Base-by-base conservation (phyloP, 2,329 filamentous ascomycete genomes). In the Colletotrichum brevisporum region DNA sequence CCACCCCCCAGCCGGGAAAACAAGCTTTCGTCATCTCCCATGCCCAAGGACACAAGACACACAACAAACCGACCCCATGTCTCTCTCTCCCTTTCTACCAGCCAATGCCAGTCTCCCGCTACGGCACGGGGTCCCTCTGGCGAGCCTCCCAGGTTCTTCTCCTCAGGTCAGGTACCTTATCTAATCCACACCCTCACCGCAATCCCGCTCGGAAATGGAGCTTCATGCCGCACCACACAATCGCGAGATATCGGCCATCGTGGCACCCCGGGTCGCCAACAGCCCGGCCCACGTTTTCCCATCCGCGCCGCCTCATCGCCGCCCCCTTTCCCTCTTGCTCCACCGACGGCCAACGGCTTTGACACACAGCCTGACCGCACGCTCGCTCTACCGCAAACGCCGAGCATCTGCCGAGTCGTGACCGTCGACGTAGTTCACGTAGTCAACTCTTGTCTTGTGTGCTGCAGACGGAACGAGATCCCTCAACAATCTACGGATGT, bases 21-120 rank as follows among this genome's bases (percentile, higher is more conserved):
- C 61, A 69, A 69, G 66, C 66, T 69, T 69, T 69, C 53, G 50
- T 50, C 31, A 66, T 47, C 36, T 18, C 55, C 50, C 48, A 50
- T 66, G 21, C 41, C 54, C 36, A 21, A 41, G 39, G 45, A 39
- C 53, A 24, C 53, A 27, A 36, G 31, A 36, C 31, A 36, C 31
- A 36, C 31, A 58, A 39, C 48, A 31, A 31, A 36, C 21, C 50
- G 51, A 47, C 47, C 50, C 63, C 63, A 57, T 66, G 55, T 47
- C 59, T 41, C 27, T 27, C 50, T 62, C 18, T 54, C 31, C n/a
- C 48, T 43, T 26, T 12, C 16, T 52, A 45, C 67, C 63, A 36
- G 63, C 67, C 67, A 70, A 70, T 70, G 27, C 63, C 48, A 50
- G 63, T 45, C 47, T 26, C 53, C 45, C 43, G 39, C 52, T 67